Base-by-base conservation (phyloP, 345 rosid species). In the Eucalyptus tenuipes region DNA sequence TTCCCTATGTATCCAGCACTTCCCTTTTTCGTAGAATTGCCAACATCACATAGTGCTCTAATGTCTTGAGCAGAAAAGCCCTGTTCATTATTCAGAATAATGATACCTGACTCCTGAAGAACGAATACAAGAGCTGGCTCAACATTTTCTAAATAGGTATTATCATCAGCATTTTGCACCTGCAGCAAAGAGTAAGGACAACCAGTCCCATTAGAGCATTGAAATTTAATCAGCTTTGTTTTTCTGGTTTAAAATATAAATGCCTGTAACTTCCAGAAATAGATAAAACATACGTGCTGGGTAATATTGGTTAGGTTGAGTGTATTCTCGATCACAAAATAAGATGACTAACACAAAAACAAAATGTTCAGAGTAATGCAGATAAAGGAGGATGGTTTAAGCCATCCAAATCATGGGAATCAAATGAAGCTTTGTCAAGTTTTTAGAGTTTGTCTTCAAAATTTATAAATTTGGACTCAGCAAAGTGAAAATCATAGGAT, bases 131-230 rank as follows among this genome's bases (percentile, higher is more conserved):
- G 91, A 61, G 99, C 95, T 45, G 99, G 99, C 88, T 97, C 97
- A 90, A 90, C 94, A 53, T 89, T 91, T 90, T 91, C 92, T 47
- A 97, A 90, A 89, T 97, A 97, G 90, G 88, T 93, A 90, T 97
- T 97, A 90, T 97, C 99, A 92, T 97, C 99, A 81, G 99, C 98
- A 93, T 97, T 97, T 93, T 97, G 99, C 91, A 97, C 97, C 99
- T 97, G 96, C 92, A 92, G 87, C 89, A 94, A 90, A 48, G 88
- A 89, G 25, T 82, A 48, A 92, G 87, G 88, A 90, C 82, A 82
- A 52, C 89, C 80, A 88, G 81, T 75, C 59, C 42, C 25, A 88
- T 84, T 84, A 45, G 71, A 55, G 88, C 33, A 87, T 44, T 42
- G 48, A 57, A 61, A 75, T 75, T 37, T 75, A 37, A 37, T 40